phyloP scores from a whole-genome alignment of 2,329 filamentous ascomycete species.

The Talaromyces sp. region DNA sequence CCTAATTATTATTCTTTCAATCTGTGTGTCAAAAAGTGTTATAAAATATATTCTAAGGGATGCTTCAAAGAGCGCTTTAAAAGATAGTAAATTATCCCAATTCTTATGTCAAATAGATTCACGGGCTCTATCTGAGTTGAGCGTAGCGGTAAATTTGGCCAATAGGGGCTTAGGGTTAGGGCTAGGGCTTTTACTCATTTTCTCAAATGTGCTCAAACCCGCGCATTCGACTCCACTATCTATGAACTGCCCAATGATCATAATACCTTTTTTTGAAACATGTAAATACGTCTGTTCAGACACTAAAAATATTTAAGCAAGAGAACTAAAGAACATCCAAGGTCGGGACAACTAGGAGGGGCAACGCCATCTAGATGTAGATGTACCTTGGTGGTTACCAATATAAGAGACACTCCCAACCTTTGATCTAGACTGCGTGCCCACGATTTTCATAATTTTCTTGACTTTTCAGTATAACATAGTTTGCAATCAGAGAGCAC shows the following conservation, averaged over 20 bases:
- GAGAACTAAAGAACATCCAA: neutral
- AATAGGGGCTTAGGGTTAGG: neutral
- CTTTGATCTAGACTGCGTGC: neutral
- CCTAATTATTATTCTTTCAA: too few species aligned
- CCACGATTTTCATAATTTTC: neutral
- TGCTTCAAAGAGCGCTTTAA: too few species aligned
- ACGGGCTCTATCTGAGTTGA: too few species aligned
- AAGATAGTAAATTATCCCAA: too few species aligned
- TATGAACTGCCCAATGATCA: neutral
- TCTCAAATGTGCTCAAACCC: conserved; percentile 14
- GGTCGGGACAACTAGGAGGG: neutral
- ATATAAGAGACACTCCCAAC: neutral
- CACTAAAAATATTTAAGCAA: neutral
- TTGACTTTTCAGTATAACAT: neutral
- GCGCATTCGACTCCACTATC: neutral
- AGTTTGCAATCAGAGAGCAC: neutral
- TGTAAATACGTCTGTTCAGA: neutral
- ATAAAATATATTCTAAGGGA: too few species aligned
- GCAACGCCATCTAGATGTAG: neutral
- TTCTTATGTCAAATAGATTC: too few species aligned
- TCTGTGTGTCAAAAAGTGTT: too few species aligned
- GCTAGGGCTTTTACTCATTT: neutral
- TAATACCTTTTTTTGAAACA: neutral
- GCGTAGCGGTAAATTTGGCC: too few species aligned
- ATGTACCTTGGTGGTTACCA: conserved; percentile 2